These are phyloP conservation scores for Pisolithus thermaeus DNA, from an alignment of 1,284 basidiomycete genomes.

Conservation along the genomic window DNA sequence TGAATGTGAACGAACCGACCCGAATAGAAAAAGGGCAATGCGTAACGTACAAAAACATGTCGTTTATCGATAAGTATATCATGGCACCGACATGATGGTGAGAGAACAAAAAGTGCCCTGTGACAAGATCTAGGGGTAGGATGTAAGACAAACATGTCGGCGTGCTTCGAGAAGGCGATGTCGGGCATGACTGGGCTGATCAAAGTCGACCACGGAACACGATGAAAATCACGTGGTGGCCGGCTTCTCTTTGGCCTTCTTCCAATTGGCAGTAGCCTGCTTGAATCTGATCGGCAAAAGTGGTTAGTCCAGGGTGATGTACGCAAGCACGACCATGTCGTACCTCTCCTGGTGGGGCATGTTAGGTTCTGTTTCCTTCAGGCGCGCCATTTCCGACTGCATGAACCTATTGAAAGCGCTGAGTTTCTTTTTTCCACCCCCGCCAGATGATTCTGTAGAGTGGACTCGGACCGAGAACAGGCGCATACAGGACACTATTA, in stretches of 20 bases:
- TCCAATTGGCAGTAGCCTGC: constrained; percentile 70
- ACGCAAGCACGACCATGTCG: constrained; percentile 7
- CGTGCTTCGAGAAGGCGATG: no score
- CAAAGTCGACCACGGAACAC: background rate
- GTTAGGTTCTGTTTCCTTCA: constrained; percentile 66
- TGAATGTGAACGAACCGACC: background rate
- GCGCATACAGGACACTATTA: constrained; percentile 7
- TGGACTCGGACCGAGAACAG: constrained; percentile 1
- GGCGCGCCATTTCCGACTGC: constrained; percentile 69
- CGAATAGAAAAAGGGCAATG: constrained; percentile 4
- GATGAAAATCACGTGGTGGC: constrained; percentile 12
- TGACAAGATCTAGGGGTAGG: constrained; percentile 9
- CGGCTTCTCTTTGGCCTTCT: constrained; percentile 63
- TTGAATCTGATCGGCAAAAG: constrained; percentile 50
- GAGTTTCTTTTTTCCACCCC: constrained; percentile 47
- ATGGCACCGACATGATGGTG: constrained; percentile 2
- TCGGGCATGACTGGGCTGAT: no score
- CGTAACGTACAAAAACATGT: constrained; percentile 17
- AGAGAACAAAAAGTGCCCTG: constrained; percentile 13
- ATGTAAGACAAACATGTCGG: background rate
- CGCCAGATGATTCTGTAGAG: constrained; percentile 34
- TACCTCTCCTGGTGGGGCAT: constrained; percentile 69
- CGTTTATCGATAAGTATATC: constrained; percentile 32
- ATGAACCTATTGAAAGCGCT: constrained; percentile 76
- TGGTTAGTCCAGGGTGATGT: constrained; percentile 3